These are phyloP conservation scores for Aspergillus piperis DNA, from an alignment of 2,329 filamentous ascomycete genomes.

Conservation along the genomic window DNA sequence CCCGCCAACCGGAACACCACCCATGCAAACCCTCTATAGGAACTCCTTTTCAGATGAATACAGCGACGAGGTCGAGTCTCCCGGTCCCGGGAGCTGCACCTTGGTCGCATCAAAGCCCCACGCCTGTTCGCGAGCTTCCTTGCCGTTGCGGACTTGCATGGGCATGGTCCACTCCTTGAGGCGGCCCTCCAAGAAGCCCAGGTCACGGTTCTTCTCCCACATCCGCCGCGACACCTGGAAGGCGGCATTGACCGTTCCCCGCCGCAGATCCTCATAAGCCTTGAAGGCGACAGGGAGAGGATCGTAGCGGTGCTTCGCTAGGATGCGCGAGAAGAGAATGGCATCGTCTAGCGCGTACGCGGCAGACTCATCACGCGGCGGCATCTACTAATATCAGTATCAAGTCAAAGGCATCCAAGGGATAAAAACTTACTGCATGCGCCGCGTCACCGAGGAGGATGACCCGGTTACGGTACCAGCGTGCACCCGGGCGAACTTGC, in stretches of 20 bases:
- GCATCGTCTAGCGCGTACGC: conserved; percentile 49
- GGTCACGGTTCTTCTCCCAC: conserved; percentile 44
- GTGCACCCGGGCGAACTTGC: conserved; percentile 39
- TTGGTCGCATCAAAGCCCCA: conserved; percentile 42
- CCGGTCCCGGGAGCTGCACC: conserved; percentile 33
- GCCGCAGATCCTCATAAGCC: conserved; percentile 42
- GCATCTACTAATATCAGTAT: conserved; percentile 41
- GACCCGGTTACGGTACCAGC: conserved; percentile 44
- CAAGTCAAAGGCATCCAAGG: background rate
- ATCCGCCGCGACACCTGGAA: conserved; percentile 43
- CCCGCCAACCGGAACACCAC: conserved; percentile 8
- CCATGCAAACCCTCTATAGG: conserved; percentile 10
- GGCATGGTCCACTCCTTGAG: conserved; percentile 44
- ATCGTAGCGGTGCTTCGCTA: conserved; percentile 36
- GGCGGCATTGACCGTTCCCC: conserved; percentile 40
- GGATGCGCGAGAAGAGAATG: conserved; percentile 44
- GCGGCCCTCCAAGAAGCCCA: conserved; percentile 37
- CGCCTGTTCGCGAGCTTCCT: conserved; percentile 30
- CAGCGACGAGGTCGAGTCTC: conserved; percentile 27
- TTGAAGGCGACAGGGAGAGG: conserved; percentile 37
- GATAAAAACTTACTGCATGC: conserved; percentile 43
- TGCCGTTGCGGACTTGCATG: conserved; percentile 27
- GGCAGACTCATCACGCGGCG: conserved; percentile 49
- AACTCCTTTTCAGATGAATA: conserved; percentile 28
- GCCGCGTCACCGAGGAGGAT: conserved; percentile 51